Base-by-base conservation (phyloP, 306 rosid genomes). In the Dryas drummondii region DNA sequence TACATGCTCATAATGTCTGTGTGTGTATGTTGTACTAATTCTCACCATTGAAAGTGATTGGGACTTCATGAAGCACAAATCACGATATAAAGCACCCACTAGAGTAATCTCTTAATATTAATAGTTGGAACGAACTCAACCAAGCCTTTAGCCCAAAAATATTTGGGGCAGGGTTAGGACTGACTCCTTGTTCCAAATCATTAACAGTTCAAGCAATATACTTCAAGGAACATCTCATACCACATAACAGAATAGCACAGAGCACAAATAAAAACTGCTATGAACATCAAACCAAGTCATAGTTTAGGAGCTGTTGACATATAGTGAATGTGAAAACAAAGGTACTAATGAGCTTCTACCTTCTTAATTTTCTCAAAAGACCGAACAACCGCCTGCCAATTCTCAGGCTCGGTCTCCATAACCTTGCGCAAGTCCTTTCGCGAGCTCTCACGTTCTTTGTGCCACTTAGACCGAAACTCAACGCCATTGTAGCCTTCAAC, bases 311-410 rank as follows among this genome's bases (percentile, higher is more conserved):
- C 22, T 59, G 44, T 59, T 32, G 44, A 27, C 44, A 56, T 59
- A 32, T 59, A 32, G 44, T 59, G 65, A 27, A 59, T 11, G 64
- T 59, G 64, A 59, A 61, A 22, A 22, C 22, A 22, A 22, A 1
- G 22, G 22, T 22, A 22, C 22, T 22, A 37, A 49, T 19, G 58
- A 50, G 51, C 41, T n/a, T 17, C 12, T 82, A 94, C 98, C 97
- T 91, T 94, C 77, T 84, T 86, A 71, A 94, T 77, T 72, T 76
- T 83, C 81, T 91, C 88, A 17, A 94, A 94, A 49, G 93, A 79
- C 11, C 61, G 67, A 27, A 94, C 96, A 66, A 91, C 97, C 0
- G 93, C 96, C 84, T 90, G 94, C 98, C 98, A 94, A 75, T 94
- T 90, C 87, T 90, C 97, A 0, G 97, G 98, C 74, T 85, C 92